Percentiles rank a stretch among this genome's conserved stretches.
phyloP scores from a whole-genome alignment of 2,329 filamentous ascomycete species.

The Lachnellula arida region DNA sequence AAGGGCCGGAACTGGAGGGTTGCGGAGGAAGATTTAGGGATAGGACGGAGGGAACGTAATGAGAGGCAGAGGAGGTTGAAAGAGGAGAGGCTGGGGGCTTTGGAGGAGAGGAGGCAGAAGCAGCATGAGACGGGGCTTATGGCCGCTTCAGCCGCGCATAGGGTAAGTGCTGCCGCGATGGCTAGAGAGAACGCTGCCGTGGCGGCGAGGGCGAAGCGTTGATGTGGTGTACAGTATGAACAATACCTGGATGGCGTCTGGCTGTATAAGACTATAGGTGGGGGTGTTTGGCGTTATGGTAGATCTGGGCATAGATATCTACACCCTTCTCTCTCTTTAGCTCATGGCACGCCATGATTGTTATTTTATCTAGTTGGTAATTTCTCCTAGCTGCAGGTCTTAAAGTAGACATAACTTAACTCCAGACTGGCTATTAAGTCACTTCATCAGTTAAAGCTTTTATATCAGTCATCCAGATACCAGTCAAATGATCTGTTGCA shows the following conservation, averaged over 20 bases:
- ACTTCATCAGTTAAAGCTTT: too few relatives aligned
- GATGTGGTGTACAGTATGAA: not conserved
- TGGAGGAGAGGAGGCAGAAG: conserved; percentile 15
- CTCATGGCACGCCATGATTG: not conserved
- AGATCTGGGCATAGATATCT: not conserved
- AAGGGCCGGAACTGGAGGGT: conserved; percentile 28
- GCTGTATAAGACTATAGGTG: not conserved
- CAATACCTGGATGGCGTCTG: not conserved
- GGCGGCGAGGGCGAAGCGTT: not conserved
- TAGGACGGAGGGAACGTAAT: conserved; percentile 20
- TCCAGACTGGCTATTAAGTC: too few relatives aligned
- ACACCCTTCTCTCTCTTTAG: not conserved
- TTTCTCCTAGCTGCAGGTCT: too few relatives aligned
- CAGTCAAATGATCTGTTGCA: too few relatives aligned
- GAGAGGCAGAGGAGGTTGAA: conserved; percentile 21
- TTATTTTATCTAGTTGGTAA: too few relatives aligned
- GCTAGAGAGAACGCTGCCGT: not conserved
- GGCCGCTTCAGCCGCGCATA: conserved; percentile 5
- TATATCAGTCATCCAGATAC: too few relatives aligned
- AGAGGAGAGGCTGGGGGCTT: conserved; percentile 18
- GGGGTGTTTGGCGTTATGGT: not conserved
- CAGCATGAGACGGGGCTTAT: conserved; percentile 10
- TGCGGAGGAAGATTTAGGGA: conserved; percentile 24
- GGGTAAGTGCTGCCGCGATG: not conserved
- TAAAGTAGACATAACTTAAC: too few relatives aligned